phyloP scores from a whole-genome alignment of 1,284 basidiomycete genomes.

The Porodaedalea pini region DNA sequence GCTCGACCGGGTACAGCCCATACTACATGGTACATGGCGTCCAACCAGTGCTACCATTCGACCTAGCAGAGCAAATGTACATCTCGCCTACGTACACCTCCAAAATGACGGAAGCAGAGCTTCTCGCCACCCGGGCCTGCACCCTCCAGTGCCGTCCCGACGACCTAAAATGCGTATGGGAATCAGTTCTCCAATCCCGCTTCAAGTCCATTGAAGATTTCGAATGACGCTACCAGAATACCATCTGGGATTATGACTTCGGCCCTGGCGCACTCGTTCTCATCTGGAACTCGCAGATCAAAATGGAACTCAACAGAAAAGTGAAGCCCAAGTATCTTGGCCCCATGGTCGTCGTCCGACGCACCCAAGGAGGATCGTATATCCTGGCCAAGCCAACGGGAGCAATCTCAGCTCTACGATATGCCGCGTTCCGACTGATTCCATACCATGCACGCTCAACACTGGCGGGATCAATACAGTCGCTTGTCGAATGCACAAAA shows the following conservation, averaged over 20 bases:
- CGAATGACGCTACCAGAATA: too few relatives aligned
- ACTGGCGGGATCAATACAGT: too few relatives aligned
- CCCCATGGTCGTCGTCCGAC: conserved; percentile 30
- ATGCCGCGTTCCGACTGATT: background rate
- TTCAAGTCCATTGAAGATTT: too few relatives aligned
- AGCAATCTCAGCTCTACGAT: background rate
- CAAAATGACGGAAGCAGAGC: too few relatives aligned
- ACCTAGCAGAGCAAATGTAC: conserved; percentile 23
- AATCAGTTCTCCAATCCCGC: too few relatives aligned
- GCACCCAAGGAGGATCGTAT: conserved; percentile 31
- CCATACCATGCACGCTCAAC: background rate
- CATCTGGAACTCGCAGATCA: conserved; percentile 28
- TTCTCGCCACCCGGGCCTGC: too few relatives aligned
- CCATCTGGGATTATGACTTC: background rate
- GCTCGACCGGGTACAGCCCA: conserved; percentile 26
- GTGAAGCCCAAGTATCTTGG: conserved; percentile 30
- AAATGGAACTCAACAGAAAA: conserved; percentile 28
- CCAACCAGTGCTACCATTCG: conserved; percentile 25
- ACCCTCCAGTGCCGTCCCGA: too few relatives aligned
- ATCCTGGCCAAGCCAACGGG: conserved; percentile 10
- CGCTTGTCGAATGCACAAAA: too few relatives aligned
- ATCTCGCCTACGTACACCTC: too few relatives aligned
- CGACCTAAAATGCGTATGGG: too few relatives aligned
- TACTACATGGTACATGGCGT: conserved; percentile 24
- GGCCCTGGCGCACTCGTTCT: conserved; percentile 28